Evolutionary conservation across 108 stramenopile genomes (phyloP).

Genomic region (Nitzschia sp.): DNA sequence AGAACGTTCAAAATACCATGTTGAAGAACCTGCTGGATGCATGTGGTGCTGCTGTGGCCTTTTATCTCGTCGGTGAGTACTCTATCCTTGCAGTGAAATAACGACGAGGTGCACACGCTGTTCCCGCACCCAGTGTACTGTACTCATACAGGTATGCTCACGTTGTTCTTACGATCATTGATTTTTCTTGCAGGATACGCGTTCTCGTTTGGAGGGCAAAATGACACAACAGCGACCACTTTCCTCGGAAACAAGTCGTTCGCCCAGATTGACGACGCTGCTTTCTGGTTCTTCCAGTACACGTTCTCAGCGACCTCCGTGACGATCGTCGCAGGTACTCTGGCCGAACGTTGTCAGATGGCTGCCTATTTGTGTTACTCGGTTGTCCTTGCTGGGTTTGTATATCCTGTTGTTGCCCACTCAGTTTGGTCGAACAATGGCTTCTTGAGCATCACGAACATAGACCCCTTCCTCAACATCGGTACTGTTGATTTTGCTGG

Average conservation of each 20-base stretch:
- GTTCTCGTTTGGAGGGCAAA: conserved; percentile 71
- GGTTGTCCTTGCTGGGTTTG: conserved; percentile 70
- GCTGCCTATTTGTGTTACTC: conserved; percentile 80
- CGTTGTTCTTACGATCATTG: neutral
- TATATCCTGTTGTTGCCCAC: conserved; percentile 86
- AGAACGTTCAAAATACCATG: conserved; percentile 88
- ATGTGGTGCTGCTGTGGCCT: conserved; percentile 72
- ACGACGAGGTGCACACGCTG: too few species aligned
- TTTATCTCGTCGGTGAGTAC: conserved; percentile 63
- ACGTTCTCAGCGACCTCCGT: conserved; percentile 83
- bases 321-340: conserved; percentile 91
- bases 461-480: conserved; percentile 36
- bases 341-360: conserved; percentile 91
- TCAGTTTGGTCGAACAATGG: conserved; percentile 80
- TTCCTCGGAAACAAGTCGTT: conserved; percentile 70
- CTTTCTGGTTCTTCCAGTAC: conserved; percentile 85
- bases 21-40: conserved; percentile 86
- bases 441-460: conserved; percentile 68
- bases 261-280: conserved; percentile 38
- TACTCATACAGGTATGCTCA: neutral
- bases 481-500: conserved; percentile 85
- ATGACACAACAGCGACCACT: conserved; percentile 29
- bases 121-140: neutral
- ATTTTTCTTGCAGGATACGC: conserved; percentile 50
- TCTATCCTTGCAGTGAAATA: neutral